A percentile compares a stretch with the other conserved stretches of the same genome.
Evolutionary conservation across 2,329 filamentous ascomycete genomes (phyloP).

Genomic region (Periconia digitata): DNA sequence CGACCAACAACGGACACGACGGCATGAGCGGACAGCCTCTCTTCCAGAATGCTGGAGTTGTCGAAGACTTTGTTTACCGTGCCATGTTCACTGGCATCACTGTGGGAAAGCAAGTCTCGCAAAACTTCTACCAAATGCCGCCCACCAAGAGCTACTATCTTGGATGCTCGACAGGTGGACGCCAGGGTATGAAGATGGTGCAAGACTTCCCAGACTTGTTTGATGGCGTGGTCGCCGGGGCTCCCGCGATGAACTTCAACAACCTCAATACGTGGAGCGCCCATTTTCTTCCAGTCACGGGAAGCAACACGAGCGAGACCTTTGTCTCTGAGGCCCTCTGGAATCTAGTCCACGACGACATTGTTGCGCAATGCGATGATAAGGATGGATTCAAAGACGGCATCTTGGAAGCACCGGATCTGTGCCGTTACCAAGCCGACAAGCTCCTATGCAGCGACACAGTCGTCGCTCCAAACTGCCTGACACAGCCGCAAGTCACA

Average conservation of each 20-base stretch:
- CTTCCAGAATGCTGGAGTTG: constrained; percentile 44
- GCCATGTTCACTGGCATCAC: constrained; percentile 24
- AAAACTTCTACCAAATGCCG: constrained; percentile 40
- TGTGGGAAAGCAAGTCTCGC: constrained; percentile 43
- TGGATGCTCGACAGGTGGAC: constrained; percentile 33
- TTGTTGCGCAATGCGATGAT: constrained; percentile 53
- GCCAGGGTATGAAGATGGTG: constrained; percentile 27
- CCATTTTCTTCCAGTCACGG: constrained; percentile 31
- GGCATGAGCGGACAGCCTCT: constrained; percentile 49
- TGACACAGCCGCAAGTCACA: constrained; percentile 47
- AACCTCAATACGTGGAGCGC: constrained; percentile 39
- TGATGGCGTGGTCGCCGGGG: constrained; percentile 32
- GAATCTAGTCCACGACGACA: constrained; percentile 43
- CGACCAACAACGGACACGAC: constrained; percentile 48
- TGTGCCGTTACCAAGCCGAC: constrained; percentile 48
- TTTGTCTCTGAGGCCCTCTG: constrained; percentile 46
- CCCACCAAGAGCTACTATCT: constrained; percentile 42
- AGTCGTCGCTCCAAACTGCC: constrained; percentile 42
- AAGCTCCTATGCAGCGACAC: constrained; percentile 41
- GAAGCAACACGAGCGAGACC: constrained; percentile 29
- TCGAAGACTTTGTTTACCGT: constrained; percentile 52
- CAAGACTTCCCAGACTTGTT: constrained; percentile 32
- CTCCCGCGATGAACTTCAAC: constrained; percentile 32
- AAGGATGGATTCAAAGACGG: constrained; percentile 54
- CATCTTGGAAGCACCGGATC: constrained; percentile 49